These are phyloP conservation scores for Phytophthora pisi DNA, from an alignment of 352 stramenopile genomes.

Conservation along the genomic window DNA sequence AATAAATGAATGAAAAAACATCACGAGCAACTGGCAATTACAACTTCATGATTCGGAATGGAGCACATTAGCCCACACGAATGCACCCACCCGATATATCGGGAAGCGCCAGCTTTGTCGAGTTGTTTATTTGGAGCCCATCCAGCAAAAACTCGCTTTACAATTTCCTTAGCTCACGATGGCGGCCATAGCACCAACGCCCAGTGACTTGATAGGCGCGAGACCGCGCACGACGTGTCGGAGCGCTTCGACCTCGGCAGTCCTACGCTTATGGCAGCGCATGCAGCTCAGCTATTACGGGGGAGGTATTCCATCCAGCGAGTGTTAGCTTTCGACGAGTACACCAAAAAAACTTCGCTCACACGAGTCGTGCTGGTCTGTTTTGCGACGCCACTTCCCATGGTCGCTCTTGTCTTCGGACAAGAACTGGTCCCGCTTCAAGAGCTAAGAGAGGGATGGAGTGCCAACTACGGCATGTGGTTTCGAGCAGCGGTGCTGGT, in stretches of 20 bases:
- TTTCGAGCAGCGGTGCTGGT: constrained; percentile 10
- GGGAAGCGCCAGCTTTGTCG: no score
- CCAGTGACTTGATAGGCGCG: background rate
- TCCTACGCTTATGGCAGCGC: background rate
- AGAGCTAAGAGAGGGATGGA: constrained; percentile 6
- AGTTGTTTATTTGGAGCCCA: background rate
- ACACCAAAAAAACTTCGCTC: constrained; percentile 5
- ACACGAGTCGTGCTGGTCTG: constrained; percentile 8
- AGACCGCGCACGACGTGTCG: background rate
- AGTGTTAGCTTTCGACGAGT: constrained; percentile 13
- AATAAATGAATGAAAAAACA: no score
- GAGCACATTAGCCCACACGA: no score
- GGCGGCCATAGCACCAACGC: background rate
- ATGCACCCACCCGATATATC: no score
- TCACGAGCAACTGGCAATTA: no score
- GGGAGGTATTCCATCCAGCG: constrained; percentile 20
- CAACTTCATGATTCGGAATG: no score
- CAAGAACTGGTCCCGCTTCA: constrained; percentile 16
- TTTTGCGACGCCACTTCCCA: constrained; percentile 9
- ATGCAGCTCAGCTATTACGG: constrained; percentile 24
- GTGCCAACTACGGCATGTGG: constrained; percentile 22
- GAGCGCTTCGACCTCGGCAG: background rate
- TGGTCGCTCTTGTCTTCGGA: background rate
- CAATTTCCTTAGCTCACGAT: background rate
- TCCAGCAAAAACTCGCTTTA: background rate